Evolutionary conservation across 1,284 basidiomycete genomes (phyloP), one percentile per base, ranked within the genome.

Genomic region (Boletus sp.): DNA sequence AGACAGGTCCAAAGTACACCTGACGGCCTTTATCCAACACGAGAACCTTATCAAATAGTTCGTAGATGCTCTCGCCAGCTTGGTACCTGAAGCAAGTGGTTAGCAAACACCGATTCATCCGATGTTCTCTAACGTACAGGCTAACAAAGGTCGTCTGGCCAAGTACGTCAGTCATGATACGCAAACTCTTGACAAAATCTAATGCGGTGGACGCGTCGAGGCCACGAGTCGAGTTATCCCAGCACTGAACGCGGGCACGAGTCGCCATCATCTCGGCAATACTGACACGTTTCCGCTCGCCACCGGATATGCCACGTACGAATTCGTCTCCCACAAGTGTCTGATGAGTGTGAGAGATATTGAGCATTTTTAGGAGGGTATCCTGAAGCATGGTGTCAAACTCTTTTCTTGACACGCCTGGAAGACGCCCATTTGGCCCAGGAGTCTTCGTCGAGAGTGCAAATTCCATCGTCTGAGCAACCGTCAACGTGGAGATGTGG

Each of bases 261-360:
- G 84, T 86, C 0, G 84, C 78, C 77, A 94, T 83, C 76, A 87
- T 88, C 70, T 94, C 91, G 6, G 86, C 82, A 59, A 94, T 91
- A 41, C 85, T 88, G 13, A 94, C 89, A 57, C 91, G 88, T 67
- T 91, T 91, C 29, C 84, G 76, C 63, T 91, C 89, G 30, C 93
- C 92, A 41, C 91, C 92, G 0, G 85, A 88, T 4, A 94, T 84
- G 51, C 91, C 92, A 13, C 91, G 82, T 1, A 93, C 82, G 54
- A 85, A 88, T 51, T 85, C 85, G 61, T 92, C 82, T 3, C 92
- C 92, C 35, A 94, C 89, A 3, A 88, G 78, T 0, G 90, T 93
- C 55, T 86, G 72, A 49, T 74, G 72, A 0, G 87, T 91, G 60
- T 84, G 87, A 7, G 76, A 73, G 55, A 94, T 85, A 58, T 91